Conservation (phyloP, 192 early-diverging fungal species). For the Entomortierella beljakovae region DNA sequence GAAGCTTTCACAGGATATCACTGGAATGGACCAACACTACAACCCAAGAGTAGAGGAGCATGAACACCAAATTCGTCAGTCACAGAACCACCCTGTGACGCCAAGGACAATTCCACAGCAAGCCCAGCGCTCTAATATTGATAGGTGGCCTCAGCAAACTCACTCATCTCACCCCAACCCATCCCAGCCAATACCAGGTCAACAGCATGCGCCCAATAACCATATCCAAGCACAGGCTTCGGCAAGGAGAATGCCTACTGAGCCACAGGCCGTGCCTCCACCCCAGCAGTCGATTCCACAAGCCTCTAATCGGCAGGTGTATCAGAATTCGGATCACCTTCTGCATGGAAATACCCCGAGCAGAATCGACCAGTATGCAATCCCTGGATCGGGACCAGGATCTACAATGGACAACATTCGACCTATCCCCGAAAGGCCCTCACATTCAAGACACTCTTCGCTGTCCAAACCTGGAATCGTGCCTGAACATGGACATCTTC, state of each 20-base stretch:
- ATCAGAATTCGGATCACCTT: slow-evolving; percentile 5
- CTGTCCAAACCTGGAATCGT: slow-evolving; percentile 15
- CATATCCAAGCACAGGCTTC: neutral
- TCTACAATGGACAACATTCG: slow-evolving; percentile 10
- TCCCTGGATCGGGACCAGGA: neutral
- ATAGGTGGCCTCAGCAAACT: slow-evolving; percentile 23
- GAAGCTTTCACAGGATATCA: slow-evolving; percentile 18
- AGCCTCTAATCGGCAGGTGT: neutral
- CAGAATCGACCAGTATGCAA: slow-evolving; percentile 9
- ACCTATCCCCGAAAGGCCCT: slow-evolving; percentile 12
- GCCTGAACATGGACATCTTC: slow-evolving; percentile 15
- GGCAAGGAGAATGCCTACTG: neutral
- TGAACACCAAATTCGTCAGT: slow-evolving; percentile 29
- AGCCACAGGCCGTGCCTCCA: neutral
- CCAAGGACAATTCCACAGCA: slow-evolving; percentile 7
- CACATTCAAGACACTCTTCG: slow-evolving; percentile 46
- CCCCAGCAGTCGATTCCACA: neutral
- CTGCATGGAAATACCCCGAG: slow-evolving; percentile 1
- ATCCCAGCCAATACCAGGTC: neutral
- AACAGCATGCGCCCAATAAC: neutral
- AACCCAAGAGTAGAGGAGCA: slow-evolving; percentile 8
- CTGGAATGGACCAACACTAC: neutral
- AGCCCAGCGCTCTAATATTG: neutral
- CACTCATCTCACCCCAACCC: neutral
- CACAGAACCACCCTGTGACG: slow-evolving; percentile 8